Base-by-base conservation (phyloP, 805 yeast species). In the Zygotorulaspora sp. region DNA sequence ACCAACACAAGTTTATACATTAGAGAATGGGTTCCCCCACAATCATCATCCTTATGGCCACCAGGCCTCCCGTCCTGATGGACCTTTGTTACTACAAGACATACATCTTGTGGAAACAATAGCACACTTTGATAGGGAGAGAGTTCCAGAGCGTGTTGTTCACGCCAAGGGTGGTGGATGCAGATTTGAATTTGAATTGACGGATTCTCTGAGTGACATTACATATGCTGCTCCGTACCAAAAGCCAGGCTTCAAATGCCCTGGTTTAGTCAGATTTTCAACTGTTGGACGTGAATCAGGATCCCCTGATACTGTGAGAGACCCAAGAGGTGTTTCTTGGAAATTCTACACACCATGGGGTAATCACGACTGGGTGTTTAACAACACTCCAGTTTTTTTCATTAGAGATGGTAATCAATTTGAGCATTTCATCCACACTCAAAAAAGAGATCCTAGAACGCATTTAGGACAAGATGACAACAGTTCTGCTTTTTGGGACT, bases 221-320 rank as follows among this genome's bases (percentile, higher is more conserved):
- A 68, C 75, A 14, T 61, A 40, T 45, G 73, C 73, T 9, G 57
- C 66, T 28, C 66, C 70, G 12, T 66, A 68, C 50, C 70, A 65
- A 43, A 47, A 54, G 1, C 61, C 49, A 7, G 74, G 74, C 13
- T 66, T 67, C 53, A 66, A 64, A 32, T 63, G 67, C 38, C 70
- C 71, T 5, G 58, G 68, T 38, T 53, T 67, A 24, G 49, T 58
- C 6, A 69, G 83, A 42, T 76, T 78, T 62, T 83, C 92, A 50
- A 84, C 92, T 20, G 95, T 84, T 38, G 94, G 92, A 52, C 92
- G 92, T 48, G 94, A 85, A 64, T 63, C 68, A 38, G 95, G 92
- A 32, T 75, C 87, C 25, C 78, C 92, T 2, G 94, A 84, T 60
- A 72, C 89, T 30, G 86, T 83, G 18, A 77, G 95, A 68, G 95